Percentiles rank a stretch among this genome's conserved stretches.
Conservation (phyloP, 2,329 filamentous ascomycete genomes). For the Penicillium verrucosum region DNA sequence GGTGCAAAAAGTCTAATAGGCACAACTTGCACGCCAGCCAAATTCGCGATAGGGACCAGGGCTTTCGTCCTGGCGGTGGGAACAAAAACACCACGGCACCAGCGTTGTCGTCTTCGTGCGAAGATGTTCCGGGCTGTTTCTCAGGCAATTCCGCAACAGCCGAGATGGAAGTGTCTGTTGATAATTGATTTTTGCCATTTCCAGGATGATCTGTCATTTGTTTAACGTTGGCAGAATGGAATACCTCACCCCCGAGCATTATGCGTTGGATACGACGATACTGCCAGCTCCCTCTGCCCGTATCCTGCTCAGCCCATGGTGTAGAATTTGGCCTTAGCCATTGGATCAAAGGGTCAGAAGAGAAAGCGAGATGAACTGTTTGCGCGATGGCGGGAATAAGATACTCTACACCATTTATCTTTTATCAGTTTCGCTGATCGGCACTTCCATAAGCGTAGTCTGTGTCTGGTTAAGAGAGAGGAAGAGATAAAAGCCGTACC, state of each 20-base stretch:
- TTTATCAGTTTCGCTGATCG: not conserved
- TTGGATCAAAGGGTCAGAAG: slow-evolving; percentile 25
- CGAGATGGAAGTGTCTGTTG: not conserved
- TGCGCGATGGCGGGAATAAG: slow-evolving; percentile 15
- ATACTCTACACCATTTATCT: slow-evolving; percentile 7
- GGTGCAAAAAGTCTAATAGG: slow-evolving; percentile 15
- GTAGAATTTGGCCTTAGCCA: slow-evolving; percentile 24
- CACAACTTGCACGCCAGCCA: slow-evolving; percentile 17
- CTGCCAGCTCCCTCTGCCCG: slow-evolving; percentile 20
- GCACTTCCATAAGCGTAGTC: not conserved
- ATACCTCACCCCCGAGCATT: slow-evolving; percentile 19
- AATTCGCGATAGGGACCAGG: not conserved
- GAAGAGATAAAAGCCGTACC: not conserved
- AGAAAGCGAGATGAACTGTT: slow-evolving; percentile 24
- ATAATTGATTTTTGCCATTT: not conserved
- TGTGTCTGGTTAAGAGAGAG: too few species aligned
- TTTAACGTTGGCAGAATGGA: slow-evolving; percentile 9
- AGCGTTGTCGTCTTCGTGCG: slow-evolving; percentile 8
- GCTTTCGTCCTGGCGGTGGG: slow-evolving; percentile 12
- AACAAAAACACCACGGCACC: slow-evolving; percentile 22
- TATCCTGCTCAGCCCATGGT: slow-evolving; percentile 12
- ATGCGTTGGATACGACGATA: slow-evolving; percentile 23
- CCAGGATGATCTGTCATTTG: slow-evolving; percentile 13
- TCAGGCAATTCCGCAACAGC: not conserved
- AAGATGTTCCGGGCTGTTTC: not conserved